These are phyloP conservation scores for Nissolia schottii DNA, from an alignment of 306 rosid species.

Conservation along the genomic window DNA sequence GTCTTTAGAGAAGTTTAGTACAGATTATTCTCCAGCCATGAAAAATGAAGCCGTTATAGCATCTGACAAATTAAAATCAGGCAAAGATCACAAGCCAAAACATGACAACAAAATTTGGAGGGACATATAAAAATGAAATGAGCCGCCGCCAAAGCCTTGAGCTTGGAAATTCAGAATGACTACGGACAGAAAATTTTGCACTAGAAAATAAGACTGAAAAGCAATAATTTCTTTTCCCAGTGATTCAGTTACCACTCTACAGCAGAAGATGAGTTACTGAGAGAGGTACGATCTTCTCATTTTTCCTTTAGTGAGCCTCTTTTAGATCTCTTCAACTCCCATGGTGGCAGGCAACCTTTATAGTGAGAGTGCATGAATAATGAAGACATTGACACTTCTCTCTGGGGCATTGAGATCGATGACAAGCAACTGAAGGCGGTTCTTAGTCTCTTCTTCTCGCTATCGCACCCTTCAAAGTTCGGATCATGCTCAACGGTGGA, in stretches of 20 bases:
- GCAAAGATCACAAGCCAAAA: conserved; percentile 27
- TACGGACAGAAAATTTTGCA: conserved; percentile 27
- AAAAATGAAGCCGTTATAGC: conserved; percentile 27
- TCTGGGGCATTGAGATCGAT: conserved; percentile 71
- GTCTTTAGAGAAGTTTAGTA: background rate
- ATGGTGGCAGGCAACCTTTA: conserved; percentile 88
- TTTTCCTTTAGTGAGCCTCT: conserved; percentile 55
- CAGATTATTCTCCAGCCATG: conserved; percentile 11
- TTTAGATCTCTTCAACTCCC: conserved; percentile 57
- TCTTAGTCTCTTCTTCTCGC: conserved; percentile 65
- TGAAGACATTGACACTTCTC: conserved; percentile 82
- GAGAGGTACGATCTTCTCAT: conserved; percentile 31
- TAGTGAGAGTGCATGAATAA: conserved; percentile 85
- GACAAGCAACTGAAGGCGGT: conserved; percentile 70
- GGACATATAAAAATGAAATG: background rate
- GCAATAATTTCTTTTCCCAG: conserved; percentile 22
- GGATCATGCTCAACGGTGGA: conserved; percentile 55
- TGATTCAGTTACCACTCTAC: conserved; percentile 18
- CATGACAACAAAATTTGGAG: conserved; percentile 16
- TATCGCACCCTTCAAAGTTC: conserved; percentile 47
- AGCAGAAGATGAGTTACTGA: conserved; percentile 21
- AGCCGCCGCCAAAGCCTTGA: conserved; percentile 11
- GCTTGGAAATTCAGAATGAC: conserved; percentile 34
- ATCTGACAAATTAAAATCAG: conserved; percentile 29
- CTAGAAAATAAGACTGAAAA: conserved; percentile 7